Evolutionary conservation across 1,284 basidiomycete species (phyloP).

Genomic region (Ustilago shanxiensis): DNA sequence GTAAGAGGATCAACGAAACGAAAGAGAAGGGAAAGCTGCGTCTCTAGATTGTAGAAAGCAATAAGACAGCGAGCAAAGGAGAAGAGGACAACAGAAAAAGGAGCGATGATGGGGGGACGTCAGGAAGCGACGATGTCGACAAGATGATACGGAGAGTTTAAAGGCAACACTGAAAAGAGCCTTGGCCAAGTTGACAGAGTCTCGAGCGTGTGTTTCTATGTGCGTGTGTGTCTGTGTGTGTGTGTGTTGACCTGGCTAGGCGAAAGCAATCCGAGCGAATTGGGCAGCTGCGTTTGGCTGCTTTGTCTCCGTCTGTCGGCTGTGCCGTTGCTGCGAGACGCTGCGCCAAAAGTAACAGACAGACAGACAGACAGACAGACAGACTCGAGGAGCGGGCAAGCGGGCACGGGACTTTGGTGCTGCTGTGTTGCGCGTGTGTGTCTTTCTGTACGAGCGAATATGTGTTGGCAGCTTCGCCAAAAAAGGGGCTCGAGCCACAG

Average conservation of each 20-base stretch:
- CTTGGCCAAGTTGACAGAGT: neutral
- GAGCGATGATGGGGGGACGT: conserved; percentile 25
- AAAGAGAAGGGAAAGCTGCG: conserved; percentile 26
- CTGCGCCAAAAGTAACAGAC: conserved; percentile 16
- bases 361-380: conserved; percentile 15
- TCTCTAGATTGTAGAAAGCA: conserved; percentile 26
- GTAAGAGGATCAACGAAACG: conserved; percentile 17
- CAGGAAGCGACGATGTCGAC: conserved; percentile 15
- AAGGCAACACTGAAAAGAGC: conserved; percentile 9
- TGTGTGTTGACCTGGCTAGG: conserved; percentile 11
- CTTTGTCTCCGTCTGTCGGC: neutral
- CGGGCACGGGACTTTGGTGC: neutral
- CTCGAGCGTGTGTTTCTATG: conserved; percentile 1
- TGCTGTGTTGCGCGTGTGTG: conserved; percentile 15
- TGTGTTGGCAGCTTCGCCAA: conserved; percentile 31
- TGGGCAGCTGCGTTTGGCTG: conserved; percentile 7
- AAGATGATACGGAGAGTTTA: conserved; percentile 31
- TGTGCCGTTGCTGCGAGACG: conserved; percentile 14
- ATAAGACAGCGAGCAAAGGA: conserved; percentile 9
- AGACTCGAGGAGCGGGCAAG: neutral
- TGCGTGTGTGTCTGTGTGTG: too few relatives aligned
- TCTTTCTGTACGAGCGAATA: too few relatives aligned
- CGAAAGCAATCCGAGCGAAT: neutral
- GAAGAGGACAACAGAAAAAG: conserved; percentile 5
- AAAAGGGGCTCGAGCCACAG: conserved; percentile 41